Percentiles rank a stretch among this genome's conserved stretches.
Evolutionary conservation across 805 yeast species (phyloP).

Genomic region (Teunomyces pallodes): DNA sequence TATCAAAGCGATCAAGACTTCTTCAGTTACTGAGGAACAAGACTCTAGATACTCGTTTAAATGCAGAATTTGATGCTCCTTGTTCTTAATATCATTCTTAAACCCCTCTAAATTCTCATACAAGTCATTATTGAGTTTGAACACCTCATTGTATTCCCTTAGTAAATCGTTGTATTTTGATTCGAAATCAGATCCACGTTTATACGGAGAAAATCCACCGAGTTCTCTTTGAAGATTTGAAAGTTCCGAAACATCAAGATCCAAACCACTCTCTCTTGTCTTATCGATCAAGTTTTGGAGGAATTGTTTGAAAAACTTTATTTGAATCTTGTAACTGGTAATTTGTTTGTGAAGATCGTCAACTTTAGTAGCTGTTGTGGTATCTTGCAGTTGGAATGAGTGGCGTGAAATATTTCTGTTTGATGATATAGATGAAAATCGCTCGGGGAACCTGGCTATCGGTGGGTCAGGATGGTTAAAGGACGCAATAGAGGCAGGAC

Average conservation of each 20-base stretch:
- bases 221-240: conserved; percentile 17
- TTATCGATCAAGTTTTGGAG: conserved; percentile 31
- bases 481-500: conserved; percentile 13
- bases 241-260: conserved; percentile 19
- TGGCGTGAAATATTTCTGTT: conserved; percentile 2
- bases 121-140: conserved; percentile 36
- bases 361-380: conserved; percentile 19
- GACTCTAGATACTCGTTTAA: conserved; percentile 12
- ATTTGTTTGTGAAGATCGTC: conserved; percentile 34
- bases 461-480: conserved; percentile 1
- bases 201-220: conserved; percentile 10
- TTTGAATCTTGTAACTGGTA: conserved; percentile 36
- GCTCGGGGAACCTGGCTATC: conserved; percentile 6
- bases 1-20: conserved; percentile 18
- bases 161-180: conserved; percentile 18
- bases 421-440: conserved; percentile 5
- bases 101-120: conserved; percentile 34
- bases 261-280: conserved; percentile 3
- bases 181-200: conserved; percentile 15
- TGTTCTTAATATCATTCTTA: conserved; percentile 29
- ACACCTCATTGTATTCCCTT: conserved; percentile 32
- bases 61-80: conserved; percentile 20
- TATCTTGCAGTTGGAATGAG: conserved; percentile 11
- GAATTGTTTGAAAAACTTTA: conserved; percentile 39
- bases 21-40: conserved; percentile 16